Evolutionary conservation across 352 stramenopile genomes (phyloP).

Genomic region (Pythium periplocum): DNA sequence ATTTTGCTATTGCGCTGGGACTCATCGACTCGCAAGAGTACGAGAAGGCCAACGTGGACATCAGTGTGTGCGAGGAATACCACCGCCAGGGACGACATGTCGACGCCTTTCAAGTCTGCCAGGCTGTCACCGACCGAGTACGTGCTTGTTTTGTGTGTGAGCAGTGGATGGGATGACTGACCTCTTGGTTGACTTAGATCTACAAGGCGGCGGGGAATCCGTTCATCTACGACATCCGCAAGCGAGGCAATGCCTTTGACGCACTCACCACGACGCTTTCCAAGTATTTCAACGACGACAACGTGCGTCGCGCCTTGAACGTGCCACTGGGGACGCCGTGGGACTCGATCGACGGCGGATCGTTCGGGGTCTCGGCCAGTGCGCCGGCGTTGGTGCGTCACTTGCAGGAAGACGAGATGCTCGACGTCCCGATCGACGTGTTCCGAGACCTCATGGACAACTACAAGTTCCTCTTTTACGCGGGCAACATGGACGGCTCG

Average conservation of each 20-base stretch:
- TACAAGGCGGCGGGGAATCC: slow-evolving; percentile 70
- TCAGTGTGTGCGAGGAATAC: slow-evolving; percentile 71
- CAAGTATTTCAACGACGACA: slow-evolving; percentile 81
- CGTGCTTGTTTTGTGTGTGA: neutral
- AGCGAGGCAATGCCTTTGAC: slow-evolving; percentile 49
- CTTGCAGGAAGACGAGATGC: slow-evolving; percentile 68
- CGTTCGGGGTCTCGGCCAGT: slow-evolving; percentile 42
- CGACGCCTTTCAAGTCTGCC: slow-evolving; percentile 69
- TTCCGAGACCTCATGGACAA: slow-evolving; percentile 76
- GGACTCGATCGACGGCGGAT: slow-evolving; percentile 55
- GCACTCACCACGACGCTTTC: slow-evolving; percentile 44
- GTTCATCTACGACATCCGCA: slow-evolving; percentile 83
- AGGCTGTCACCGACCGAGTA: slow-evolving; percentile 53
- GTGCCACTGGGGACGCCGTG: slow-evolving; percentile 62
- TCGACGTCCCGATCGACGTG: slow-evolving; percentile 69
- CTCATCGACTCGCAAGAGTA: slow-evolving; percentile 84
- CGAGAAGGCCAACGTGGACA: slow-evolving; percentile 61
- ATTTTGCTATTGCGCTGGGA: slow-evolving; percentile 74
- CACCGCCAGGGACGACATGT: slow-evolving; percentile 67
- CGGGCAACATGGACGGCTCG: slow-evolving; percentile 82
- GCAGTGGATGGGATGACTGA: neutral
- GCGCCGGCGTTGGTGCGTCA: slow-evolving; percentile 66
- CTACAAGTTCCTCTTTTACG: slow-evolving; percentile 84
- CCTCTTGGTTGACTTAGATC: slow-evolving; percentile 32
- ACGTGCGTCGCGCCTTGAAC: slow-evolving; percentile 82